Percentiles rank a stretch among this genome's conserved stretches.
phyloP scores from a whole-genome alignment of 2,329 filamentous ascomycete genomes.

The Cucurbitaria berberidis region DNA sequence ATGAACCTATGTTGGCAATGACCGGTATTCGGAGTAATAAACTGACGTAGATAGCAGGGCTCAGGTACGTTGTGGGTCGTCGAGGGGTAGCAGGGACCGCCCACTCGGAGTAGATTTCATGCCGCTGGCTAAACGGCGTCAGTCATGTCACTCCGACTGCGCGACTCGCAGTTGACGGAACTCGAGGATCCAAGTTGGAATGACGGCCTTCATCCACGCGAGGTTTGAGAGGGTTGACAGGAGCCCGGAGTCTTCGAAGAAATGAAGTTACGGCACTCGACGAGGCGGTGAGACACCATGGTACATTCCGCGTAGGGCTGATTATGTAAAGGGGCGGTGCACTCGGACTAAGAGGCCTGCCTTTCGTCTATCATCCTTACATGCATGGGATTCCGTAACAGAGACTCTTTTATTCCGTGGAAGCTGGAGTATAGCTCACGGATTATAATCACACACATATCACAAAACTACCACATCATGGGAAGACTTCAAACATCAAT shows the following conservation, averaged over 20 bases:
- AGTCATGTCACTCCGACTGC: constrained; percentile 18
- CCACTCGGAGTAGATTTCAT: constrained; percentile 13
- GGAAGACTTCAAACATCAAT: background rate
- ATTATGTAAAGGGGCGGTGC: constrained; percentile 39
- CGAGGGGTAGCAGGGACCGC: constrained; percentile 19
- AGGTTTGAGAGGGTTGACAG: background rate
- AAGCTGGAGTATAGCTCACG: background rate
- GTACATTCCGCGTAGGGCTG: constrained; percentile 12
- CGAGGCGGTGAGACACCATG: constrained; percentile 16
- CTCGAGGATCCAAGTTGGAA: background rate
- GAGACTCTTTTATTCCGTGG: background rate
- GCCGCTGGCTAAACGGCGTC: constrained; percentile 9
- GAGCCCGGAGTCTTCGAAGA: constrained; percentile 13
- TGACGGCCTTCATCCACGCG: background rate
- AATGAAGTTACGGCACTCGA: constrained; percentile 33
- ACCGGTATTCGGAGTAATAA: constrained; percentile 8
- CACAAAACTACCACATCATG: background rate
- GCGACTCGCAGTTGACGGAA: background rate
- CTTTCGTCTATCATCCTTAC: background rate
- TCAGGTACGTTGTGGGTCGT: constrained; percentile 5
- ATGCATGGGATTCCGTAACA: background rate
- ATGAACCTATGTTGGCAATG: constrained; percentile 1
- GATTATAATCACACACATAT: background rate
- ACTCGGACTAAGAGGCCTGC: background rate
- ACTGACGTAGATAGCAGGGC: background rate